phyloP scores from a whole-genome alignment of 192 early-diverging fungal species.

The Kappamyces sp. region DNA sequence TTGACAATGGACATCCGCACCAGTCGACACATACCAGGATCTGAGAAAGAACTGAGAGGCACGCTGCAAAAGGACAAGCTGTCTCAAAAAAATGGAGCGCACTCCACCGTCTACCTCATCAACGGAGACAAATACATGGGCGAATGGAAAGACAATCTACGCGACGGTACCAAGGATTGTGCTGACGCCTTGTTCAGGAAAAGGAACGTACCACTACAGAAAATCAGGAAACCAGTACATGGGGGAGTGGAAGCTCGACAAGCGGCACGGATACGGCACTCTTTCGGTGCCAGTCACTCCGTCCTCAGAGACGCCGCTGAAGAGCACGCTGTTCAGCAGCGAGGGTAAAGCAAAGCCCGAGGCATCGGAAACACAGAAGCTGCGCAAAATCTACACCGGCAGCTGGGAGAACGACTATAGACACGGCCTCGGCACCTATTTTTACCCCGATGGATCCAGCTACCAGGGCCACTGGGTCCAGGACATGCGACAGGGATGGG shows the following conservation, averaged over 20 bases:
- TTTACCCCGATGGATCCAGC: conserved; percentile 44
- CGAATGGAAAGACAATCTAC: conserved; percentile 50
- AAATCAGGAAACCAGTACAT: conserved; percentile 44
- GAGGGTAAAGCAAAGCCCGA: not conserved
- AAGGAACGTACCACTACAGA: conserved; percentile 50
- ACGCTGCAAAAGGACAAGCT: conserved; percentile 41
- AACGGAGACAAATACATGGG: conserved; percentile 57
- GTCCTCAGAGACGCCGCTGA: not conserved
- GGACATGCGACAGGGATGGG: conserved; percentile 54
- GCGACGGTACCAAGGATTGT: conserved; percentile 33
- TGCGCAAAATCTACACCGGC: conserved; percentile 54
- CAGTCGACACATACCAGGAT: not conserved
- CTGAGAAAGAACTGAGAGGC: conserved; percentile 13
- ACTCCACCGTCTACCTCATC: conserved; percentile 51
- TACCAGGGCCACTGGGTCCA: conserved; percentile 52
- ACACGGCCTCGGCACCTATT: conserved; percentile 49
- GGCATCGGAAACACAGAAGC: conserved; percentile 8
- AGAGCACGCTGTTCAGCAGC: not conserved
- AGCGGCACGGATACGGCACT: conserved; percentile 49
- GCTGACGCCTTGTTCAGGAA: conserved; percentile 29
- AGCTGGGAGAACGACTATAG: conserved; percentile 44
- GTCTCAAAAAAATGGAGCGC: conserved; percentile 46
- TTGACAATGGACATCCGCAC: not conserved
- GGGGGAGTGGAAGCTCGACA: conserved; percentile 50
- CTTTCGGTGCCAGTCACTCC: conserved; percentile 37